Percentiles rank a stretch among this genome's conserved stretches.
Evolutionary conservation across 129 eudicot species (phyloP).

Genomic region (Chrysanthemum seticuspe): DNA sequence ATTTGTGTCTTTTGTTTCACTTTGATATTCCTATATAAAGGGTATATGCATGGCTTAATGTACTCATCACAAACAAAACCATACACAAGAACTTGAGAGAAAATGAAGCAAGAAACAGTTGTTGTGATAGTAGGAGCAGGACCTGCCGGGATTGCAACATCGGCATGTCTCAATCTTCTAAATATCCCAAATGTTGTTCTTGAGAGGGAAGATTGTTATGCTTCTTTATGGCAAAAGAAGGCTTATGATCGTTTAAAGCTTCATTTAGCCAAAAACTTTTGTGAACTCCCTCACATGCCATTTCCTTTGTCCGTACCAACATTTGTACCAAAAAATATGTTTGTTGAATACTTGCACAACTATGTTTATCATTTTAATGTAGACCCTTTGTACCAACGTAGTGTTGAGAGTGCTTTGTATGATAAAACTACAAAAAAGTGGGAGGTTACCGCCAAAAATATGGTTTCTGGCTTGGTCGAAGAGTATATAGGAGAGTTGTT

Average conservation of each 20-base stretch:
- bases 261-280: constrained; percentile 53
- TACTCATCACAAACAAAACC: background rate
- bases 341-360: constrained; percentile 45
- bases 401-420: constrained; percentile 38
- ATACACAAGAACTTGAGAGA: background rate
- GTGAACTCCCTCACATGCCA: constrained; percentile 52
- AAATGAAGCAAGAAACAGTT: constrained; percentile 36
- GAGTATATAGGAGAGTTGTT: constrained; percentile 38
- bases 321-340: constrained; percentile 42
- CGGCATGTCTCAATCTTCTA: constrained; percentile 52
- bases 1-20: background rate
- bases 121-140: constrained; percentile 40
- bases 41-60: background rate
- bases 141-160: constrained; percentile 42
- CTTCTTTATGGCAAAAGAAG: constrained; percentile 55
- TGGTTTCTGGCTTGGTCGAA: constrained; percentile 18
- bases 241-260: constrained; percentile 61
- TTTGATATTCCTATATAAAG: constrained; percentile 21
- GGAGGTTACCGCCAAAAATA: constrained; percentile 32
- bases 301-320: constrained; percentile 42
- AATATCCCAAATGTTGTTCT: constrained; percentile 42
- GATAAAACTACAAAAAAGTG: constrained; percentile 34
- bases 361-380: constrained; percentile 35
- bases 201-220: constrained; percentile 55
- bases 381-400: constrained; percentile 32